phyloP scores from a whole-genome alignment of 345 rosid species.

The Lepidium didymum region DNA sequence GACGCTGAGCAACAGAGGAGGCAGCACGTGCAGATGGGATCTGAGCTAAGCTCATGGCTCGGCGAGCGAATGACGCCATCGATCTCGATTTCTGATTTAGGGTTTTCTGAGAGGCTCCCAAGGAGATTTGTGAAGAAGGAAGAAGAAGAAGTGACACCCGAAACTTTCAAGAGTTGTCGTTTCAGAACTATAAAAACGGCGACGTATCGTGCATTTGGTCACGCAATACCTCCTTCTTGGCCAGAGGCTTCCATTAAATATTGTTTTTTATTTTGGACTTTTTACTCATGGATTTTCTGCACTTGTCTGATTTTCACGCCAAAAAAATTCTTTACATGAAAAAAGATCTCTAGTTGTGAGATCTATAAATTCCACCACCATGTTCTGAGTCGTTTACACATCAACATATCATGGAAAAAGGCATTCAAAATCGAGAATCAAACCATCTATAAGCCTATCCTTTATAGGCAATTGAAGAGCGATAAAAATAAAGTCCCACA shows the following conservation, averaged over 20 bases:
- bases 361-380: too few relatives aligned
- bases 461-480: too few relatives aligned
- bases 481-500: too few relatives aligned
- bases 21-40: slow-evolving; percentile 9
- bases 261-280: background rate
- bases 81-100: slow-evolving; percentile 14
- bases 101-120: slow-evolving; percentile 18
- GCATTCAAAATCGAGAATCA: too few relatives aligned
- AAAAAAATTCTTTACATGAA: too few relatives aligned
- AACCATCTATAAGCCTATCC: too few relatives aligned
- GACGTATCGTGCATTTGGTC: background rate
- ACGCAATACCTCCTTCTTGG: background rate
- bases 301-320: too few relatives aligned
- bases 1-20: slow-evolving; percentile 49
- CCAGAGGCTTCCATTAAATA: background rate
- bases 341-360: too few relatives aligned
- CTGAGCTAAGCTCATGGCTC: slow-evolving; percentile 32
- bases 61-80: slow-evolving; percentile 34
- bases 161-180: background rate
- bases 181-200: background rate
- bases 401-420: too few relatives aligned
- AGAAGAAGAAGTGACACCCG: background rate
- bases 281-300: background rate
- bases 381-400: too few relatives aligned
- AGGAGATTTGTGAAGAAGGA: background rate